Evolutionary conservation across 805 yeast genomes (phyloP), one percentile per base, ranked within the genome.

Genomic region (Myxozyma melibiosi): DNA sequence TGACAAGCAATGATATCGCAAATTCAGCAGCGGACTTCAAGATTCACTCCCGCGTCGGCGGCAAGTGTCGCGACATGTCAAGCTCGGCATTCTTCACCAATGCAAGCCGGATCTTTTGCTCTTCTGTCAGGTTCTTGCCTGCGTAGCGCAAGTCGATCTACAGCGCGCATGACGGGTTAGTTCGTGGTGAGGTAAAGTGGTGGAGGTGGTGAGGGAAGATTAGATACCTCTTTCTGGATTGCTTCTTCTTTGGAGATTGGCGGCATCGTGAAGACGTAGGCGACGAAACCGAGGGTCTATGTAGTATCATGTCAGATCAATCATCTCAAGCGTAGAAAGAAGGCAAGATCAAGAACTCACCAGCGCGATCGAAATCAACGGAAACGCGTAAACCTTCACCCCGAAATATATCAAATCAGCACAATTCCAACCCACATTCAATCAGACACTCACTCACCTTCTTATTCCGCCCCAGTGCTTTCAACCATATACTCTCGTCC

Each of bases 391-490:
- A 13, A 39, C 33, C 39, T 20, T n/a, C 6, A 13, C 34, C n/a
- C n/a, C n/a, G n/a, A n/a, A n/a, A n/a, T n/a, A n/a, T n/a, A n/a
- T n/a, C n/a, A n/a, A n/a, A n/a, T n/a, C n/a, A n/a, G n/a, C n/a
- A n/a, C n/a, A n/a, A n/a, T 14, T 31, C 18, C 39, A 27, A 24
- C 4, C 20, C n/a, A 18, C 42, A 13, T 14, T 28, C 11, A 24
- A 14, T 24, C 25, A 27, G 42, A 13, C 7, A 20, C 4, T n/a
- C 24, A 9, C 5, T 18, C 39, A 52, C 56, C 46, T 31, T 30
- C n/a, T 44, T 52, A 22, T 51, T 51, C 37, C 43, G 27, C 25
- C 56, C 56, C 4, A 52, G 45, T 13, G 51, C 51, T 25, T 33
- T 38, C 56, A 39, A 45, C 46, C 44, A 52, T 2, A 52, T 31